These are phyloP conservation scores for Eremochloa ophiuroides DNA, from an alignment of 176 grass and related monocot species.

Conservation along the genomic window DNA sequence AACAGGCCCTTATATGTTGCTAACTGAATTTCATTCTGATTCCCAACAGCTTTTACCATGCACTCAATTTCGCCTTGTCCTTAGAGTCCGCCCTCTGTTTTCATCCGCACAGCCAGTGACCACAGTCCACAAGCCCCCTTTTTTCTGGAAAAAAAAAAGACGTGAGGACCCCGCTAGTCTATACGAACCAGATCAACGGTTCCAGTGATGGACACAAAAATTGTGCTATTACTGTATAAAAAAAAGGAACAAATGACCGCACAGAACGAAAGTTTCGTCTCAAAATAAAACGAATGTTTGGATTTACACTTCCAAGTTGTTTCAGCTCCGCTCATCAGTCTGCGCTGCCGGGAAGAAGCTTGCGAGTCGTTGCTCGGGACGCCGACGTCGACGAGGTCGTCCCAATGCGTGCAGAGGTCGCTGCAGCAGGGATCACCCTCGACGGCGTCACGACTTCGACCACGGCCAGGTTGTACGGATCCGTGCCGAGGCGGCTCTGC, in stretches of 20 bases:
- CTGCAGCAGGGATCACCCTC: constrained; percentile 54
- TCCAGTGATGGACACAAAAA: too few relatives aligned
- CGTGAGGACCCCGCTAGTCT: too few relatives aligned
- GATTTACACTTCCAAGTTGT: constrained; percentile 12
- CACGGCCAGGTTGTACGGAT: constrained; percentile 49
- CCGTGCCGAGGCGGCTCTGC: constrained; percentile 67
- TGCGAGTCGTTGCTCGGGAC: constrained; percentile 38
- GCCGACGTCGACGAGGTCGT: constrained; percentile 42
- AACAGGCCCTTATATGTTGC: too few relatives aligned
- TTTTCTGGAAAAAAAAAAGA: too few relatives aligned
- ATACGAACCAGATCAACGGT: too few relatives aligned
- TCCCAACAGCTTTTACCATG: too few relatives aligned
- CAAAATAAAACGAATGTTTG: not conserved
- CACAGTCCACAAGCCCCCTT: too few relatives aligned
- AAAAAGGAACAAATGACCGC: not conserved
- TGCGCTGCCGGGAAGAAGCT: constrained; percentile 67
- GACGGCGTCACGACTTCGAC: constrained; percentile 76
- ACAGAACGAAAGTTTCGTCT: not conserved
- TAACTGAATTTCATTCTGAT: too few relatives aligned
- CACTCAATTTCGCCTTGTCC: too few relatives aligned
- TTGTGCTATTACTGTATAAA: not conserved
- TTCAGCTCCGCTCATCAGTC: not conserved
- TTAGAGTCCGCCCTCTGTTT: too few relatives aligned
- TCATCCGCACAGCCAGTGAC: too few relatives aligned
- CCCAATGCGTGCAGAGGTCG: constrained; percentile 1